Conservation (phyloP, 345 rosid genomes). For the Gossypium raimondii region DNA sequence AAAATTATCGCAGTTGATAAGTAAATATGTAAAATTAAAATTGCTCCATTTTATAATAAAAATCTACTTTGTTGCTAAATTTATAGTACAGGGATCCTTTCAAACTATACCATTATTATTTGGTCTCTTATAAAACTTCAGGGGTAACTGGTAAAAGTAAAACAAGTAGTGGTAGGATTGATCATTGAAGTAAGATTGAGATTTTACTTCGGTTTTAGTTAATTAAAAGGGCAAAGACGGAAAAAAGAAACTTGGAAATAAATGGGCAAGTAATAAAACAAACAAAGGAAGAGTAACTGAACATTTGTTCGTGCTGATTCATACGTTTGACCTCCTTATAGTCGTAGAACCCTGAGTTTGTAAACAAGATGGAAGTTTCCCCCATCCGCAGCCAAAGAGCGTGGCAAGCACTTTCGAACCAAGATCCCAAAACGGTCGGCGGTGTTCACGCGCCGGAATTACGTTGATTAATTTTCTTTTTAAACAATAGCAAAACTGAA, state of each 20-base stretch:
- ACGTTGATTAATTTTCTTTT: background rate
- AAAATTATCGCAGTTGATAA: too few relatives aligned
- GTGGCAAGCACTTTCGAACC: background rate
- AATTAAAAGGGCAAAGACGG: constrained; percentile 14
- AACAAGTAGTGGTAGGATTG: background rate
- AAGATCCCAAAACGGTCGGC: constrained; percentile 6
- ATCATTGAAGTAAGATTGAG: background rate
- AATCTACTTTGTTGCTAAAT: too few relatives aligned
- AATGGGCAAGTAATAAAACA: background rate
- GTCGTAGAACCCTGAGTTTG: constrained; percentile 30
- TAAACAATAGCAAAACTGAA: constrained; percentile 1
- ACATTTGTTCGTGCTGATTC: constrained; percentile 30
- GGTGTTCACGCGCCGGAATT: constrained; percentile 13
- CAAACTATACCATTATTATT: too few relatives aligned
- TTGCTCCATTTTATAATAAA: too few relatives aligned
- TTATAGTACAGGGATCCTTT: too few relatives aligned
- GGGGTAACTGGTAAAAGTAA: background rate
- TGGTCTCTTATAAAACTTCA: too few relatives aligned
- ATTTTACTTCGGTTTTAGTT: background rate
- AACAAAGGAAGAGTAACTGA: constrained; percentile 34
- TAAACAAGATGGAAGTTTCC: constrained; percentile 1
- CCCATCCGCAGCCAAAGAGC: constrained; percentile 10
- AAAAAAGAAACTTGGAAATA: background rate
- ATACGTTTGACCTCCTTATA: constrained; percentile 33
- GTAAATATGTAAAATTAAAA: too few relatives aligned